phyloP scores from a whole-genome alignment of 192 early-diverging fungal genomes.

The Coemansia erecta region DNA sequence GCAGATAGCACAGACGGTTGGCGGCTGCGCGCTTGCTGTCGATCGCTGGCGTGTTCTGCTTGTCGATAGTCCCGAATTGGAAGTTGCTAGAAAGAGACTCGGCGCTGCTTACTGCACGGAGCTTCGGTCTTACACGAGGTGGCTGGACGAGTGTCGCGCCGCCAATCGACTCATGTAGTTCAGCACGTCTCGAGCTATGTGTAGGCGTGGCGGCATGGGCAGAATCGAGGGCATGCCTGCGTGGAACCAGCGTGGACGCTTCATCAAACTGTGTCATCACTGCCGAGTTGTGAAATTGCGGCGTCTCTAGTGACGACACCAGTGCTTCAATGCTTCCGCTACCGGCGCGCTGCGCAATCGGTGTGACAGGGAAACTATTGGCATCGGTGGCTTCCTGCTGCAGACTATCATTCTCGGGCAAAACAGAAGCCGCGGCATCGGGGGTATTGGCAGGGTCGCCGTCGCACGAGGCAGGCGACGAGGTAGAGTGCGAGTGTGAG shows the following conservation, averaged over 20 bases:
- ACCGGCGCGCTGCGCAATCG: conserved; percentile 19
- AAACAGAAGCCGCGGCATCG: too few relatives aligned
- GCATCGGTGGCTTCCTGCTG: not conserved
- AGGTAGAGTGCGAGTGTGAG: conserved; percentile 26
- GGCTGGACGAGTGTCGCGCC: conserved; percentile 35
- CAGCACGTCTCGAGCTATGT: not conserved
- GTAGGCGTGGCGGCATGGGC: conserved; percentile 15
- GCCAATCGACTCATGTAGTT: not conserved
- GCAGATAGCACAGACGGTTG: conserved; percentile 8
- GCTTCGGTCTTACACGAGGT: conserved; percentile 7
- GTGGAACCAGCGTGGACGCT: conserved; percentile 25
- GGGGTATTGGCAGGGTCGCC: not conserved
- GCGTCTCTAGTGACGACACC: conserved; percentile 41
- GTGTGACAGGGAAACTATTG: conserved; percentile 14
- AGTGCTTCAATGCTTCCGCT: conserved; percentile 19
- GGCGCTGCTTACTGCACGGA: not conserved
- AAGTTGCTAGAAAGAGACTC: conserved; percentile 10
- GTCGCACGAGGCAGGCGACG: conserved; percentile 21
- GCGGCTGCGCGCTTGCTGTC: not conserved
- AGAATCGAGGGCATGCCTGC: not conserved
- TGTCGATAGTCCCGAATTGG: not conserved
- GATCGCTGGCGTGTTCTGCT: not conserved
- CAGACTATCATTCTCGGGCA: not conserved
- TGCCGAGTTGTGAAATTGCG: conserved; percentile 15
- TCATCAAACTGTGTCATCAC: conserved; percentile 10